Evolutionary conservation across 2,329 filamentous ascomycete genomes (phyloP), one percentile per base, ranked within the genome.

Genomic region (Penicillium sp.): DNA sequence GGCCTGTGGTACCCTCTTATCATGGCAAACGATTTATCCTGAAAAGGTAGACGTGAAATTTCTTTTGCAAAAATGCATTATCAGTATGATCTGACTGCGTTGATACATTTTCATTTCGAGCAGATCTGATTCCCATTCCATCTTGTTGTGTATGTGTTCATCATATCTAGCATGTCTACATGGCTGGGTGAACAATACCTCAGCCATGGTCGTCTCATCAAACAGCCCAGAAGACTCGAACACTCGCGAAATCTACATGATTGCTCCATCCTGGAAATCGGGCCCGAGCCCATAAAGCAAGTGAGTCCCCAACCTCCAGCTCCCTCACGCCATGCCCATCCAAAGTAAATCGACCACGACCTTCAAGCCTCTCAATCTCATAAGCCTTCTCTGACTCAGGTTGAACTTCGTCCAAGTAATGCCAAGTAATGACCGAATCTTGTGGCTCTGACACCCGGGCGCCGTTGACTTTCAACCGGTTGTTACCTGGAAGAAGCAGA

Each of bases 221-320:
- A 38, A 71, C 56, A 33, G 69, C 70, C 72, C 72, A 74, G 45
- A 69, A 74, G 2, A 74, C 62, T 24, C 69, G 59, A 23, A 71
- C 65, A 9, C 59, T 62, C 36, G 70, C 54, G 6, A 48, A 42
- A 24, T 68, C 48, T 4, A 74, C 69, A 57, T 68, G 51, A 46
- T 74, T 74, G 9, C 44, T 34, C 72, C 72, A 74, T 5, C 65
- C 68, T 0, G 60, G 60, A 54, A 74, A 74, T 24, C 72, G 65
- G 16, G 72, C 68, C 24, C 71, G 59, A 15, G 62, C 67, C 71
- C 70, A 74, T n/a, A 74, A 47, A 12, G 65, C 60, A 51, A 74
- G 63, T 5, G 70, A 66, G 56, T 74, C 71, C 1, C 72, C 72
- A 47, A 73, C 47, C 16, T 67, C 54, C 59, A 74, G 53, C 18